A percentile compares a stretch with the other conserved stretches of the same genome.
These are phyloP conservation scores for Leucoagaricus sp. DNA, from an alignment of 1,284 basidiomycete genomes.

Conservation along the genomic window DNA sequence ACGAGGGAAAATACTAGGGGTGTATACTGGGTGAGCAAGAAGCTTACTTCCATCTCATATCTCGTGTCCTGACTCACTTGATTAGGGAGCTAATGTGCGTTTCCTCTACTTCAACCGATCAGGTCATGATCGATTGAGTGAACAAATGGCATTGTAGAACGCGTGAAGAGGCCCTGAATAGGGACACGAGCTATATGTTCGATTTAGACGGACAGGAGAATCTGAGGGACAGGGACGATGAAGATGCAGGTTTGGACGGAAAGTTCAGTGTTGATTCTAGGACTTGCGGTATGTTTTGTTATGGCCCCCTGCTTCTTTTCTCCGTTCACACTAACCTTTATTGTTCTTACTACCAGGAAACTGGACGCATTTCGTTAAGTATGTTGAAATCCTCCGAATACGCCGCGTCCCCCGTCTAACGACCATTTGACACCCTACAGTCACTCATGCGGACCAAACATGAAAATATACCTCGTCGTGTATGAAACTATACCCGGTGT, in stretches of 20 bases:
- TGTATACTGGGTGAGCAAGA: conserved; percentile 57
- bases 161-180: conserved; percentile 39
- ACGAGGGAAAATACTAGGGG: conserved; percentile 58
- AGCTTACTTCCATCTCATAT: conserved; percentile 3
- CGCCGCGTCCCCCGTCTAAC: neutral
- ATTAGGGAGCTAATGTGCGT: conserved; percentile 33
- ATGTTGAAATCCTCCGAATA: too few species aligned
- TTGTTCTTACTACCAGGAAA: conserved; percentile 47
- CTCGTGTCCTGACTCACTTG: neutral
- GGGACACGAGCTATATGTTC: conserved; percentile 47
- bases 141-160: conserved; percentile 27
- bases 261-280: conserved; percentile 51
- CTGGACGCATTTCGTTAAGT: conserved; percentile 76
- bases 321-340: neutral
- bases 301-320: neutral
- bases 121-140: neutral
- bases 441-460: conserved; percentile 66
- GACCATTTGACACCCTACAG: conserved; percentile 31
- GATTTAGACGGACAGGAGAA: conserved; percentile 59
- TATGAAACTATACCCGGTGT: conserved; percentile 62
- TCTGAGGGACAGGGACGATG: conserved; percentile 28
- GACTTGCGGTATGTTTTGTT: conserved; percentile 40
- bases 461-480: conserved; percentile 55
- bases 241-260: conserved; percentile 19
- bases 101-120: neutral